These are phyloP conservation scores for Apiotrichum veenhuisii DNA, from an alignment of 1,284 basidiomycete species.

Conservation along the genomic window DNA sequence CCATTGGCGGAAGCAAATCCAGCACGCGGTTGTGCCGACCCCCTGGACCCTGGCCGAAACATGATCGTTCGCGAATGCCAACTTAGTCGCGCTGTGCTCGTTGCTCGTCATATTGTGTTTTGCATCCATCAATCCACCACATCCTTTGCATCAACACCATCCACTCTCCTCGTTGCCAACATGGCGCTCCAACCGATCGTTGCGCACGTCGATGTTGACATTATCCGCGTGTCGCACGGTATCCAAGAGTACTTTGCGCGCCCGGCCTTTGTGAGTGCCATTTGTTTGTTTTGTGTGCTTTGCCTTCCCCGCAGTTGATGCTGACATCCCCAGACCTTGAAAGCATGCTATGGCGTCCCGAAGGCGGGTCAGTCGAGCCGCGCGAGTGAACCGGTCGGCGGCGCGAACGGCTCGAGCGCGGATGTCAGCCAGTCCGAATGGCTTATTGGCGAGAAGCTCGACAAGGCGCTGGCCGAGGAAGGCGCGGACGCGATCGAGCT, in stretches of 20 bases:
- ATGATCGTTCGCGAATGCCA: no score
- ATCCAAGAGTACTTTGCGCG: constrained; percentile 34
- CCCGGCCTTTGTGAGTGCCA: constrained; percentile 35
- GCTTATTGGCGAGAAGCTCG: constrained; percentile 74
- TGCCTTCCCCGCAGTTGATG: not conserved
- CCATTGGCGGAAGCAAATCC: no score
- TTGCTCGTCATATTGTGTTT: not conserved
- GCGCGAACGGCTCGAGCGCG: constrained; percentile 20
- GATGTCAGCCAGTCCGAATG: constrained; percentile 61
- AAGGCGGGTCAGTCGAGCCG: constrained; percentile 7
- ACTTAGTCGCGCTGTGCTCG: not conserved
- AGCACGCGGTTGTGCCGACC: no score
- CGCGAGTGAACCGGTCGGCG: constrained; percentile 7
- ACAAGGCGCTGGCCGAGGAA: constrained; percentile 66
- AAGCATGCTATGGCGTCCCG: constrained; percentile 37
- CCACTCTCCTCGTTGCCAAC: not conserved
- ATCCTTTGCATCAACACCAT: no score
- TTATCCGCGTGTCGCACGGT: constrained; percentile 34
- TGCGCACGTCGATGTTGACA: constrained; percentile 38
- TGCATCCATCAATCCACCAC: not conserved
- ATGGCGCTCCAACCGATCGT: constrained; percentile 26
- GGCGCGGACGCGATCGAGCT: constrained; percentile 61
- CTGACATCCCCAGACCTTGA: constrained; percentile 21
- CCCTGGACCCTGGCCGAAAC: no score
- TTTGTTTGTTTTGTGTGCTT: not conserved